A percentile compares a stretch with the other conserved stretches of the same genome.
Conservation (phyloP, 108 stramenopile genomes). For the Skeletonema potamos region DNA sequence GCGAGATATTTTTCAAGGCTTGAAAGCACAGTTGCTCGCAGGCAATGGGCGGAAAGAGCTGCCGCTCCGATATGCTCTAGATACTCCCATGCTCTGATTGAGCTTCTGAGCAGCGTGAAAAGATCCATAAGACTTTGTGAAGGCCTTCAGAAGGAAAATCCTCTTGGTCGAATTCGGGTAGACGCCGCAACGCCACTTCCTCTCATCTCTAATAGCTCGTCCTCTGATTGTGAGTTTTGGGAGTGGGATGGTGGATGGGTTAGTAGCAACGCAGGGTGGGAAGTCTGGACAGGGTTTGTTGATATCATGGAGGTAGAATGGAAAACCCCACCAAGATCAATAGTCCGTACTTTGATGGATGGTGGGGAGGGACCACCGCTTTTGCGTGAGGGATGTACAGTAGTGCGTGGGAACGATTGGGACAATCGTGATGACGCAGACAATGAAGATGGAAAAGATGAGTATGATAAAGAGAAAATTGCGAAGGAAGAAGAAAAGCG, state of each 20-base stretch:
- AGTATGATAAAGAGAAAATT: conserved; percentile 70
- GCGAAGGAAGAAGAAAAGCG: conserved; percentile 55
- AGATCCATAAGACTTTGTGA: conserved; percentile 7
- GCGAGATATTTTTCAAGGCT: conserved; percentile 62
- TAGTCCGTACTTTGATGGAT: conserved; percentile 78
- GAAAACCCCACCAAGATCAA: conserved; percentile 64
- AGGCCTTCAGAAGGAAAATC: background rate
- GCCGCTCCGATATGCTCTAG: conserved; percentile 80
- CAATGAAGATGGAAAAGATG: conserved; percentile 74
- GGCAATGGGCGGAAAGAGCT: conserved; percentile 87
- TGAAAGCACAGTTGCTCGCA: conserved; percentile 55
- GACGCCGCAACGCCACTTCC: conserved; percentile 69
- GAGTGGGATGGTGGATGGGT: conserved; percentile 74
- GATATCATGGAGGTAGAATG: conserved; percentile 66
- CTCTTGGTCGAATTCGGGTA: conserved; percentile 42
- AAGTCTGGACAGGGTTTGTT: conserved; percentile 69
- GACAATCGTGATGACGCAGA: conserved; percentile 20
- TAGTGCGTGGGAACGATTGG: conserved; percentile 82
- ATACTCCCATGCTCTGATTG: conserved; percentile 80
- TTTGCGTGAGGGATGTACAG: conserved; percentile 69
- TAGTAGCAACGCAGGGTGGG: conserved; percentile 62
- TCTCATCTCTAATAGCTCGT: background rate
- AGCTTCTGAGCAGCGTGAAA: conserved; percentile 68
- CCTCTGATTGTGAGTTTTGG: conserved; percentile 39
- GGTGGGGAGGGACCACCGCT: conserved; percentile 88